Evolutionary conservation across 768 basidiomycete species (phyloP).

Genomic region (Lentinula sp.): DNA sequence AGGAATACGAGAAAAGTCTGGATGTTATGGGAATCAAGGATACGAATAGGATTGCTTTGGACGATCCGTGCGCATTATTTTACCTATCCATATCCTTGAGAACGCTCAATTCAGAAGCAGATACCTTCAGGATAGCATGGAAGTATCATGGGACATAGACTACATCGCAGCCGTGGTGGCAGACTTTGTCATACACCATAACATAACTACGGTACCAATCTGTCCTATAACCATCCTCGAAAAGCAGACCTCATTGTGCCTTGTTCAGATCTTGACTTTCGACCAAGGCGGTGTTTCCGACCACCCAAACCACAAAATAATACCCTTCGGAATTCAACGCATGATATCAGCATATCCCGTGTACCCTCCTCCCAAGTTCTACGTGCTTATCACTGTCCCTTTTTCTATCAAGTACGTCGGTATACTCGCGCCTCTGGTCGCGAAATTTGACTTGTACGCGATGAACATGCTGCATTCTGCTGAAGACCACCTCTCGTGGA

Average conservation of each 20-base stretch:
- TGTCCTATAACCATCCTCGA: slow-evolving; percentile 14
- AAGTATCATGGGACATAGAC: slow-evolving; percentile 53
- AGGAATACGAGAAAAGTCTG: slow-evolving; percentile 44
- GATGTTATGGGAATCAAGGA: slow-evolving; percentile 44
- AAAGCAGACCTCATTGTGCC: slow-evolving; percentile 3
- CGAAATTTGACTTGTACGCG: slow-evolving; percentile 39
- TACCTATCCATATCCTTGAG: background rate
- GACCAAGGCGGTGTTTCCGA: slow-evolving; percentile 71
- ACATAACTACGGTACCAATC: slow-evolving; percentile 56
- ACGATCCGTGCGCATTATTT: slow-evolving; percentile 59
- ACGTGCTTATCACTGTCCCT: slow-evolving; percentile 55
- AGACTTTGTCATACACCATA: slow-evolving; percentile 50
- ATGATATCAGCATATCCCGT: slow-evolving; percentile 26
- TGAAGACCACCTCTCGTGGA: slow-evolving; percentile 14
- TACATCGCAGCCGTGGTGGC: slow-evolving; percentile 53
- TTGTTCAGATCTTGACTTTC: slow-evolving; percentile 77
- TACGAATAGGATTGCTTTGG: slow-evolving; percentile 42
- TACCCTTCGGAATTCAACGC: slow-evolving; percentile 49
- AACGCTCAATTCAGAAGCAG: slow-evolving; percentile 21
- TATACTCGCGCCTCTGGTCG: slow-evolving; percentile 40
- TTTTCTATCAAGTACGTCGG: slow-evolving; percentile 56
- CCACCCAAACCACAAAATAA: slow-evolving; percentile 82
- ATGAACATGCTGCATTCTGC: slow-evolving; percentile 18
- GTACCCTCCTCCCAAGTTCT: slow-evolving; percentile 34
- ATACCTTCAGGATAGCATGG: slow-evolving; percentile 71